Conservation (phyloP, 768 basidiomycete species). For the Tephrocybe sp. region DNA sequence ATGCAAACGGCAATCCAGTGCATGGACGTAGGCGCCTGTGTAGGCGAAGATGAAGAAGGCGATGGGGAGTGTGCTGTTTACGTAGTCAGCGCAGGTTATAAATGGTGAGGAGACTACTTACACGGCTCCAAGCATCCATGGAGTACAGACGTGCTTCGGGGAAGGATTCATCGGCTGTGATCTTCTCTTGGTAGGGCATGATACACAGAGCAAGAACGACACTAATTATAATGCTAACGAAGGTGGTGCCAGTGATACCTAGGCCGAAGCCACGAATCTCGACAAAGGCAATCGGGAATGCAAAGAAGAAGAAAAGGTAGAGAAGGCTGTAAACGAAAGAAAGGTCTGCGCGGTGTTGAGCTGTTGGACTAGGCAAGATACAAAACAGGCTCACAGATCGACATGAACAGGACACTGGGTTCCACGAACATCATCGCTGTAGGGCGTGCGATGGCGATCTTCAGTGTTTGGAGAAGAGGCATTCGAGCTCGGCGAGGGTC, state of each 20-base stretch:
- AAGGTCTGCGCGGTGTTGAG: constrained; percentile 26
- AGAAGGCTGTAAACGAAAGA: constrained; percentile 42
- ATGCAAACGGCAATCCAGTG: constrained; percentile 38
- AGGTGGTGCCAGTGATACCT: constrained; percentile 36
- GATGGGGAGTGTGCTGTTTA: constrained; percentile 31
- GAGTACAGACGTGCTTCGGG: constrained; percentile 44
- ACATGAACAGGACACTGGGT: constrained; percentile 11
- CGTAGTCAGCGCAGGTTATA: neutral
- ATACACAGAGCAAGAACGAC: constrained; percentile 29
- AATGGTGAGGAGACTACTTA: constrained; percentile 17
- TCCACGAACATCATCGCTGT: constrained; percentile 9
- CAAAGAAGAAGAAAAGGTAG: constrained; percentile 44
- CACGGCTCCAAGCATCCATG: constrained; percentile 41
- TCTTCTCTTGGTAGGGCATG: constrained; percentile 34
- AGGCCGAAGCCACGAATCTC: constrained; percentile 33
- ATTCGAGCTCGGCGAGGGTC: constrained; percentile 8
- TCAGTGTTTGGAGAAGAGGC: neutral
- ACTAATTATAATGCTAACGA: constrained; percentile 43
- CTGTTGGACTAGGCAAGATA: neutral
- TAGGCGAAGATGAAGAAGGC: constrained; percentile 46
- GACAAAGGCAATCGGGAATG: constrained; percentile 42
- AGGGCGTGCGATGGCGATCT: neutral
- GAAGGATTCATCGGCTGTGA: constrained; percentile 34
- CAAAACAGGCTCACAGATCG: constrained; percentile 8
- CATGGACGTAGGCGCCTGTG: constrained; percentile 38